These are phyloP conservation scores for Venturia carpophila DNA, from an alignment of 2,329 filamentous ascomycete species.

Conservation along the genomic window DNA sequence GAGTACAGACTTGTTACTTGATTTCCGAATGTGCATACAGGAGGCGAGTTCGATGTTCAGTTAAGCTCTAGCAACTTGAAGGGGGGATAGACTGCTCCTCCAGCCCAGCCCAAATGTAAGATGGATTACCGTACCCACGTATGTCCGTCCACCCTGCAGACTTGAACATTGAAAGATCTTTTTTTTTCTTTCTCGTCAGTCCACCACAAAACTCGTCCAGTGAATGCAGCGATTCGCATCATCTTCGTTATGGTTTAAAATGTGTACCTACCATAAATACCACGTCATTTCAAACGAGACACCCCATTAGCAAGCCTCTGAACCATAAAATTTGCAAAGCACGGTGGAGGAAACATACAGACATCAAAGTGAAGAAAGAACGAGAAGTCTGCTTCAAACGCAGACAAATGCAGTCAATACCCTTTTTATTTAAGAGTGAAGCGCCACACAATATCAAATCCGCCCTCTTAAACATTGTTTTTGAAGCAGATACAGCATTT, in stretches of 20 bases:
- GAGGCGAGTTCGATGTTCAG: too few species aligned
- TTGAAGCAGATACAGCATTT: not conserved
- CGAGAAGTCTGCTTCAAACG: not conserved
- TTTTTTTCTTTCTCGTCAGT: too few species aligned
- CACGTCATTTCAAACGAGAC: not conserved
- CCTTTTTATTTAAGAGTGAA: too few species aligned
- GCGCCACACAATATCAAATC: not conserved
- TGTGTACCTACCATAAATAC: not conserved
- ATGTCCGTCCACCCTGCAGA: too few species aligned
- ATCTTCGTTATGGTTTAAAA: not conserved
- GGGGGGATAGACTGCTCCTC: too few species aligned
- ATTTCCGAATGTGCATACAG: too few species aligned
- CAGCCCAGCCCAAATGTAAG: too few species aligned
- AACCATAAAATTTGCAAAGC: not conserved
- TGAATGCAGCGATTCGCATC: not conserved
- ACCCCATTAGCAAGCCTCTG: not conserved
- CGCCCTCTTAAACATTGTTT: not conserved
- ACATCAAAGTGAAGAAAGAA: not conserved
- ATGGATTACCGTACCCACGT: too few species aligned
- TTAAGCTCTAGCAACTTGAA: too few species aligned
- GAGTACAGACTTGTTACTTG: too few species aligned
- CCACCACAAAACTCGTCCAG: too few species aligned
- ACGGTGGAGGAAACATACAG: not conserved
- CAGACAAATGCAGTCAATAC: not conserved
- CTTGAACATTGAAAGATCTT: too few species aligned